Evolutionary conservation across 768 basidiomycete species (phyloP).

Genomic region (Sarcomyxa edulis): DNA sequence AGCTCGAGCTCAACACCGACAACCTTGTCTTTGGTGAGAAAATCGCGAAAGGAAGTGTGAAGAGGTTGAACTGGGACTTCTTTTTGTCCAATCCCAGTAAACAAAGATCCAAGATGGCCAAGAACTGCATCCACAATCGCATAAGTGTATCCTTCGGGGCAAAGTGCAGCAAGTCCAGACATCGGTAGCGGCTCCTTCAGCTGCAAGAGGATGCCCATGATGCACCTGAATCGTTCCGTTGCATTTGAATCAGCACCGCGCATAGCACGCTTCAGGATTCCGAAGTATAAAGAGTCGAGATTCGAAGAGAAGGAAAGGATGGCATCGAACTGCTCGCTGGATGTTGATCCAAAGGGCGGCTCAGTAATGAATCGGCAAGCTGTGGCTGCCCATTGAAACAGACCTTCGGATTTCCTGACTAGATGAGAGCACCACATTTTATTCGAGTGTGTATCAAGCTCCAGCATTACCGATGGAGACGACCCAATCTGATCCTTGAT

Average conservation of each 20-base stretch:
- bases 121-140: too few relatives aligned
- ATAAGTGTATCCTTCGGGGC: too few relatives aligned
- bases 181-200: conserved; percentile 6
- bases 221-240: neutral
- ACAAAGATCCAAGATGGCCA: too few relatives aligned
- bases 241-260: neutral
- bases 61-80: neutral
- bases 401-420: too few relatives aligned
- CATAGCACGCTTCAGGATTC: conserved; percentile 4
- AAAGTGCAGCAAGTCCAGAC: neutral
- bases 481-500: conserved; percentile 6
- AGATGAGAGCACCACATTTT: conserved; percentile 12
- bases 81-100: too few relatives aligned
- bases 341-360: conserved; percentile 6
- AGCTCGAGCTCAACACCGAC: too few relatives aligned
- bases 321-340: neutral
- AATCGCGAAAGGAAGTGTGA: conserved; percentile 25
- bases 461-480: conserved; percentile 1
- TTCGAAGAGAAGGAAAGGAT: neutral
- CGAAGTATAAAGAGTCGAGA: conserved; percentile 5
- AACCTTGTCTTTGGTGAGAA: too few relatives aligned
- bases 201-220: conserved; percentile 6
- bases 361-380: too few relatives aligned
- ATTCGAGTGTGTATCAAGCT: neutral
- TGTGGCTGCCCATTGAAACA: too few relatives aligned